Percentiles rank a stretch among this genome's conserved stretches.
phyloP scores from a whole-genome alignment of 139 green algal genomes.

The Coccomyxa sp. region DNA sequence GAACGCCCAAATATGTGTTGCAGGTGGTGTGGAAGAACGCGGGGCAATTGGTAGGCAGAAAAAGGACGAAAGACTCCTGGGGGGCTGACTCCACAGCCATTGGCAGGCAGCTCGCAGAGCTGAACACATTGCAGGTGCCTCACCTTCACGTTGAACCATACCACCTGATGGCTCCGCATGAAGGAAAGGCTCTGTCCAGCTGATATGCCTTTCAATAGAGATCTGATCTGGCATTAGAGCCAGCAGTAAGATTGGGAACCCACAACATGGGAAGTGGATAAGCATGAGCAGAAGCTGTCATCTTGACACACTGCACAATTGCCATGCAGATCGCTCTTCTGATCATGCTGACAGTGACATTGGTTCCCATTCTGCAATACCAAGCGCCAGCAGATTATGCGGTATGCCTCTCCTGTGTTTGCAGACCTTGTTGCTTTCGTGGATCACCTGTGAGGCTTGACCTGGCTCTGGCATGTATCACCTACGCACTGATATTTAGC shows the following conservation, averaged over 20 bases:
- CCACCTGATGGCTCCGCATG: too few species aligned
- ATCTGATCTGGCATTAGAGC: not conserved
- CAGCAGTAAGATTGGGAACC: too few species aligned
- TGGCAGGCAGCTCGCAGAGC: constrained; percentile 1
- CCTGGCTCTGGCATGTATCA: too few species aligned
- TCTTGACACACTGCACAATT: not conserved
- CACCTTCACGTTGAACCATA: not conserved
- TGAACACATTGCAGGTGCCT: not conserved
- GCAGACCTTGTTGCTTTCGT: too few species aligned
- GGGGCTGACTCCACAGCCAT: not conserved
- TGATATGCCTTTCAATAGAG: not conserved
- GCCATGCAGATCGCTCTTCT: constrained; percentile 22
- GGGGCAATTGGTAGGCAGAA: not conserved
- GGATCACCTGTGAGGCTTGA: too few species aligned
- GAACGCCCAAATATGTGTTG: too few species aligned
- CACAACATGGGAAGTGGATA: not conserved
- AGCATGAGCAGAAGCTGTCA: not conserved
- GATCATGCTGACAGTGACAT: constrained; percentile 26
- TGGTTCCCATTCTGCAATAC: constrained; percentile 15
- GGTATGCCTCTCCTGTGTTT: too few species aligned
- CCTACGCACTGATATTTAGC: too few species aligned
- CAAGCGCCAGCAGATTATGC: not conserved
- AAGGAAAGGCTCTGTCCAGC: not conserved
- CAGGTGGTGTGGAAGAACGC: too few species aligned
- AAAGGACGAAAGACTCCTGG: not conserved